Percentiles rank a stretch among this genome's conserved stretches.
Evolutionary conservation across 2,329 filamentous ascomycete species (phyloP).

Genomic region (Cercospora sp.): DNA sequence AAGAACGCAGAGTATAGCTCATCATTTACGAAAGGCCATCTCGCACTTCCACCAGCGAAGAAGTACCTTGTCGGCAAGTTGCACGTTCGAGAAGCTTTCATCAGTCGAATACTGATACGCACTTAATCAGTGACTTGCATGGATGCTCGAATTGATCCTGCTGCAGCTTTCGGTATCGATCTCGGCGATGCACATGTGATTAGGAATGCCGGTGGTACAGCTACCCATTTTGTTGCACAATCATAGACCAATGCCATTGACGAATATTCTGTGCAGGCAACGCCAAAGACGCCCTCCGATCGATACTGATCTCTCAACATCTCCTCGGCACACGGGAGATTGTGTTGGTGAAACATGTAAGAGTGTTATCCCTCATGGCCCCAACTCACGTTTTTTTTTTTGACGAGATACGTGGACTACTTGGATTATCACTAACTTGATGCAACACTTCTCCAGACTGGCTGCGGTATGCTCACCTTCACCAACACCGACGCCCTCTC

Average conservation of each 20-base stretch:
- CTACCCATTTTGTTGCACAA: background rate
- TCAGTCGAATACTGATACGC: no score
- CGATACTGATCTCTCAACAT: slow-evolving; percentile 76
- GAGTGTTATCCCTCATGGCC: background rate
- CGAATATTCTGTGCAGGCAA: slow-evolving; percentile 5
- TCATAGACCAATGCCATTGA: background rate
- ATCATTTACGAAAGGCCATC: slow-evolving; percentile 64
- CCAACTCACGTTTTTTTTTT: background rate
- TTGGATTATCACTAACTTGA: background rate
- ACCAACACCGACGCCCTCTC: slow-evolving; percentile 57
- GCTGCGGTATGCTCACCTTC: slow-evolving; percentile 72
- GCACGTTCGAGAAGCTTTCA: no score
- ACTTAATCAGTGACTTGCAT: slow-evolving; percentile 67
- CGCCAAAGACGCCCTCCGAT: slow-evolving; percentile 68
- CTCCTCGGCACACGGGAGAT: slow-evolving; percentile 75
- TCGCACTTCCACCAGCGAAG: slow-evolving; percentile 68
- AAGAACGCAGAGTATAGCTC: slow-evolving; percentile 60
- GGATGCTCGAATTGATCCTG: slow-evolving; percentile 72
- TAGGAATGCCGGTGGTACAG: slow-evolving; percentile 56
- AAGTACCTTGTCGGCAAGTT: slow-evolving; percentile 63
- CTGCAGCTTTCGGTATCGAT: slow-evolving; percentile 66
- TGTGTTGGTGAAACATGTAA: slow-evolving; percentile 63
- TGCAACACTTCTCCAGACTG: slow-evolving; percentile 51
- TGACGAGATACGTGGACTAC: no score
- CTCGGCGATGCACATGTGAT: slow-evolving; percentile 75